Percentiles rank a stretch among this genome's conserved stretches.
Conservation (phyloP, 768 basidiomycete genomes). For the Lactarius trivialis region DNA sequence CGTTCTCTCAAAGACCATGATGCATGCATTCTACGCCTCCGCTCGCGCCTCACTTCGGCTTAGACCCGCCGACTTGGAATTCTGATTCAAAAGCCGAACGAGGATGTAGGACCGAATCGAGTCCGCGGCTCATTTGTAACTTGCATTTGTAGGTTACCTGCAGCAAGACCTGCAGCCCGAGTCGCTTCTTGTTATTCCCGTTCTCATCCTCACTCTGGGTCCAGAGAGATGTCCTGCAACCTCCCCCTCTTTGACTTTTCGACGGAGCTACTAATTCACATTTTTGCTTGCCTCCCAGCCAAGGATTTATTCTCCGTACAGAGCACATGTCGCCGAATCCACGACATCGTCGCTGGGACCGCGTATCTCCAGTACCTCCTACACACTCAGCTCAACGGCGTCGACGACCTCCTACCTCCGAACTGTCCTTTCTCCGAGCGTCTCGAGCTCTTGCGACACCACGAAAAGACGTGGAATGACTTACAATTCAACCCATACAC, state of each 20-base stretch:
- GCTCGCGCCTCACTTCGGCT: too few relatives aligned
- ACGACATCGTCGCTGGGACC: not conserved
- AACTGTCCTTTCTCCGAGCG: conserved; percentile 9
- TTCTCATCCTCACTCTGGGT: not conserved
- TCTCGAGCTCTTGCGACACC: conserved; percentile 5
- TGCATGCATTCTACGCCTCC: too few relatives aligned
- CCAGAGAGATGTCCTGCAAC: not conserved
- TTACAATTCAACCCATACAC: not conserved
- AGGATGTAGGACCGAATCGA: not conserved
- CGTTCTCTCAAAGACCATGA: too few relatives aligned
- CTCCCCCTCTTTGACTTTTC: conserved; percentile 7
- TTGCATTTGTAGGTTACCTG: too few relatives aligned
- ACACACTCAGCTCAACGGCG: conserved; percentile 4
- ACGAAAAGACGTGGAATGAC: conserved; percentile 11
- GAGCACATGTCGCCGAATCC: conserved; percentile 4
- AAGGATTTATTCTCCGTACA: conserved; percentile 6
- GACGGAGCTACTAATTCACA: conserved; percentile 12
- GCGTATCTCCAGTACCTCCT: conserved; percentile 11
- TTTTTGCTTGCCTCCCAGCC: conserved; percentile 6
- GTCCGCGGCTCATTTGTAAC: not conserved
- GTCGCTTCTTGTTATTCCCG: not conserved
- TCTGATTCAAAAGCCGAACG: not conserved
- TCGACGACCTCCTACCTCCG: conserved; percentile 7
- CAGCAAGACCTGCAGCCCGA: not conserved
- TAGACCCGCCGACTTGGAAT: too few relatives aligned